Evolutionary conservation across 2,329 filamentous ascomycete genomes (phyloP).

Genomic region (Aspergillus transmontanensis): DNA sequence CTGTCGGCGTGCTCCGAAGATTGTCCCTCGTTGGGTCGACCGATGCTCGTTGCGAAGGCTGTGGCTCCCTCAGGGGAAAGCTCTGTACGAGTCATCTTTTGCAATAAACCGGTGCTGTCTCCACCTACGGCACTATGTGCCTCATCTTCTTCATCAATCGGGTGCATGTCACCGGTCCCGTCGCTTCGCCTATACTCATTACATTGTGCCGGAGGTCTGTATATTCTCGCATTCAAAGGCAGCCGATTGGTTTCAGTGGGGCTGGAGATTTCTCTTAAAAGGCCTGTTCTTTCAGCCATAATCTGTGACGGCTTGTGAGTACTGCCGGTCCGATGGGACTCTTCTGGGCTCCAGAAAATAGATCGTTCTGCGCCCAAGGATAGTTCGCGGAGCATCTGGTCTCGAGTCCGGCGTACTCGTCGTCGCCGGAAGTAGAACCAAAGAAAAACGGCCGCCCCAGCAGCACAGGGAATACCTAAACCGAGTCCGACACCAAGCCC

Average conservation of each 20-base stretch:
- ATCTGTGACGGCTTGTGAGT: conserved; percentile 34
- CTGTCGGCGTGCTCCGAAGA: conserved; percentile 56
- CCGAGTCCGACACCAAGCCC: conserved; percentile 68
- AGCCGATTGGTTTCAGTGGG: conserved; percentile 43
- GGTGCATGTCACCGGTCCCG: conserved; percentile 60
- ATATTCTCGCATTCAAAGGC: conserved; percentile 40
- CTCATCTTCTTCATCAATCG: conserved; percentile 66
- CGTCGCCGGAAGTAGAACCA: conserved; percentile 56
- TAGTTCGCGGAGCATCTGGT: conserved; percentile 58
- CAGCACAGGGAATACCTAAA: conserved; percentile 59
- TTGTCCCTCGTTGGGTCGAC: conserved; percentile 30
- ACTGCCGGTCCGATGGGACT: conserved; percentile 42
- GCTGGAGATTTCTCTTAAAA: conserved; percentile 44
- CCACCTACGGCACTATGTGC: conserved; percentile 23
- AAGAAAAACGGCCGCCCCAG: conserved; percentile 51
- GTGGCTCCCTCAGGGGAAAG: conserved; percentile 6
- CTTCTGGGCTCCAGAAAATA: conserved; percentile 42
- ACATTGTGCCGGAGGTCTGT: conserved; percentile 46
- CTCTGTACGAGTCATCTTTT: conserved; percentile 6
- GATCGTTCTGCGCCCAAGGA: conserved; percentile 54
- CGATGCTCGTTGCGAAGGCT: conserved; percentile 3
- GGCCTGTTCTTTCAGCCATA: conserved; percentile 44
- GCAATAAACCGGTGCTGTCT: conserved; percentile 1
- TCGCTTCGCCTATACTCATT: conserved; percentile 53
- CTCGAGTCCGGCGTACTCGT: conserved; percentile 46